These are phyloP conservation scores for Phytophthora aleatoria DNA, from an alignment of 352 stramenopile genomes.

Conservation along the genomic window DNA sequence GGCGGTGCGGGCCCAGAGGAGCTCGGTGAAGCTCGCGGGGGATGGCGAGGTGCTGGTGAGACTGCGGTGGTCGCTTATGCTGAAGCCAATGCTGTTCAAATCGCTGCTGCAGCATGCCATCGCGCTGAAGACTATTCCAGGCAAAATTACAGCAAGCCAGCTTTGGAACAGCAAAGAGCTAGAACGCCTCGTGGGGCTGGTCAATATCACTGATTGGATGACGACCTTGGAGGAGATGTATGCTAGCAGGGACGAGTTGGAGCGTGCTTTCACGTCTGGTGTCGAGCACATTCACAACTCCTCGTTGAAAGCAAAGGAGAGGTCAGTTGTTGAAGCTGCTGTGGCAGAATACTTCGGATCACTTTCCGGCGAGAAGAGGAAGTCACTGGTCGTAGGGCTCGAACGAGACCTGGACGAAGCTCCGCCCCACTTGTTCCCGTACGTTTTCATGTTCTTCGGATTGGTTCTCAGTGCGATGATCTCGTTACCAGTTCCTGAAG, in stretches of 20 bases:
- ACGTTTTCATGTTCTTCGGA: constrained; percentile 33
- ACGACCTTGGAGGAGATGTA: constrained; percentile 17
- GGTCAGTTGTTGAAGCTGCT: background rate
- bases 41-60: constrained; percentile 37
- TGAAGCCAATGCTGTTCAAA: constrained; percentile 53
- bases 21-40: constrained; percentile 15
- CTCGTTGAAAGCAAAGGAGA: background rate
- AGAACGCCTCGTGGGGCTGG: constrained; percentile 8
- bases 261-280: constrained; percentile 8
- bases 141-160: background rate
- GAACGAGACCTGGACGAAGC: constrained; percentile 40
- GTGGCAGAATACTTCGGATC: constrained; percentile 10
- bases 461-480: constrained; percentile 12
- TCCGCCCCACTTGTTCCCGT: constrained; percentile 29
- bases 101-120: constrained; percentile 37
- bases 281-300: constrained; percentile 15
- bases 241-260: constrained; percentile 15
- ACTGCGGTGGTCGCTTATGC: constrained; percentile 44
- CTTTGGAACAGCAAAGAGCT: constrained; percentile 17
- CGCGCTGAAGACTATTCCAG: constrained; percentile 33
- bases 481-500: background rate
- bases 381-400: constrained; percentile 29
- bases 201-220: constrained; percentile 13
- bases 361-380: constrained; percentile 17
- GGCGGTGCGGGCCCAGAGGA: constrained; percentile 16